A percentile compares a stretch with the other conserved stretches of the same genome.
These are phyloP conservation scores for Saccharomycopsis javanensis DNA, from an alignment of 805 yeast species.

Conservation along the genomic window DNA sequence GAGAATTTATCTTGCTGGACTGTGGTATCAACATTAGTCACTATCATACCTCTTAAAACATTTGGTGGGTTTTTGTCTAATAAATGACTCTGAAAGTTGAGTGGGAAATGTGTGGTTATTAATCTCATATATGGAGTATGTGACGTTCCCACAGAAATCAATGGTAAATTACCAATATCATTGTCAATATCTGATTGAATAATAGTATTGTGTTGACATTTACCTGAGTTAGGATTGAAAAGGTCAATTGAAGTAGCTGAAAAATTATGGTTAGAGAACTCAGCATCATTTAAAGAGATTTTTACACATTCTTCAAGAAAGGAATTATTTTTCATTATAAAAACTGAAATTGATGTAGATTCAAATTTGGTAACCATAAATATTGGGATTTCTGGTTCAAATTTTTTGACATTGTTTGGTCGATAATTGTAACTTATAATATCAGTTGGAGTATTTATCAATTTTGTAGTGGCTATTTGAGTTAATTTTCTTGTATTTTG, in stretches of 20 bases:
- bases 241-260: conserved; percentile 40
- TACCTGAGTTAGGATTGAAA: conserved; percentile 19
- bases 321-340: conserved; percentile 20
- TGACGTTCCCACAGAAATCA: conserved; percentile 59
- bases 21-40: conserved; percentile 37
- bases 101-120: conserved; percentile 42
- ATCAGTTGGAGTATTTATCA: conserved; percentile 45
- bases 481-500: conserved; percentile 4
- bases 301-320: conserved; percentile 30
- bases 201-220: neutral
- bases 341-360: conserved; percentile 46
- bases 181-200: conserved; percentile 1
- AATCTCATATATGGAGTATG: conserved; percentile 71
- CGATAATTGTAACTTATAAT: conserved; percentile 29
- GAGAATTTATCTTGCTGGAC: conserved; percentile 66
- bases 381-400: conserved; percentile 26
- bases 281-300: conserved; percentile 63
- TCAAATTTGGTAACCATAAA: conserved; percentile 52
- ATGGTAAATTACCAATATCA: conserved; percentile 21
- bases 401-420: neutral
- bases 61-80: conserved; percentile 10
- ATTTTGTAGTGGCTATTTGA: conserved; percentile 25
- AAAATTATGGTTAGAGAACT: conserved; percentile 56
- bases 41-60: conserved; percentile 28
- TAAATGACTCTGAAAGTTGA: conserved; percentile 17